Conservation (phyloP, 805 yeast species). For the Yarrowia hollandica region DNA sequence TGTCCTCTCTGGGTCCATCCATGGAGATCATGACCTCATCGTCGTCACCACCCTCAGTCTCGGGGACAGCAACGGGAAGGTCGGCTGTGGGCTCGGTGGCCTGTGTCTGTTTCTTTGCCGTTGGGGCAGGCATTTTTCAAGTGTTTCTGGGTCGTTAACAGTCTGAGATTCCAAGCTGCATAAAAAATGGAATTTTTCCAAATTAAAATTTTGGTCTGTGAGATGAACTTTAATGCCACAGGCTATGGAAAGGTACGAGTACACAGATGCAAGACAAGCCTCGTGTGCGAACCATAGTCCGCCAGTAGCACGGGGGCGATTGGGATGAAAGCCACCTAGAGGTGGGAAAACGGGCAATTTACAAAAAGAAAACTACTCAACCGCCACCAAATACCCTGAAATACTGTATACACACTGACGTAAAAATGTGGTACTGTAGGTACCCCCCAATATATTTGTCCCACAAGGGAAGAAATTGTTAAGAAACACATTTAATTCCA, state of each 20-base stretch:
- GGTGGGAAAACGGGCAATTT: too few species aligned
- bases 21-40: constrained; percentile 42
- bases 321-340: too few species aligned
- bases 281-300: too few species aligned
- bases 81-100: constrained; percentile 44
- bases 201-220: constrained; percentile 8
- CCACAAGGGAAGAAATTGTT: too few species aligned
- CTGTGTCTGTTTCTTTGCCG: constrained; percentile 38
- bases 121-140: constrained; percentile 42
- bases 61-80: constrained; percentile 45
- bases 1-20: constrained; percentile 44
- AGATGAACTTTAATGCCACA: not conserved
- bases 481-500: too few species aligned
- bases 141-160: not conserved
- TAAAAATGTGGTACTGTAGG: too few species aligned
- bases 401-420: too few species aligned
- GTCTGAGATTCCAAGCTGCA: constrained; percentile 14
- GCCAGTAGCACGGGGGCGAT: too few species aligned
- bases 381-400: too few species aligned
- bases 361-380: too few species aligned
- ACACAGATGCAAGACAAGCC: too few species aligned
- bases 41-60: constrained; percentile 1
- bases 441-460: too few species aligned
- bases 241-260: not conserved
- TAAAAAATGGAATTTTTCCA: constrained; percentile 9